Evolutionary conservation across 305 asterid species (phyloP), one percentile per base, ranked within the genome.

Genomic region (Rubia balearica): DNA sequence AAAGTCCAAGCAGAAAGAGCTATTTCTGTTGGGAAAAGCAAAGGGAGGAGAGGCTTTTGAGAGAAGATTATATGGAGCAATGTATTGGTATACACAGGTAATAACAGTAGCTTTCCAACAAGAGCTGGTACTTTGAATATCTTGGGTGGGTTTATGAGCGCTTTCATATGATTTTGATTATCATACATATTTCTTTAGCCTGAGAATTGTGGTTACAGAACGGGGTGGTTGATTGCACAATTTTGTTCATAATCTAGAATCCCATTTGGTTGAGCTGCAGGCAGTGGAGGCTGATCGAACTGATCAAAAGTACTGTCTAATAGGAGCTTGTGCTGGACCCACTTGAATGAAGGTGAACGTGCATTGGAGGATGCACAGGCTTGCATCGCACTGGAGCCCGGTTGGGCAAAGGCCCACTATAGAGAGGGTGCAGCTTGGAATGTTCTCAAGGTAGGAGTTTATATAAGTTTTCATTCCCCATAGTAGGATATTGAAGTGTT

Each of bases 51-150:
- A 21, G 16, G 81, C 81, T 19, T 56, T 59, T 30, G 21, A 1
- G 49, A 56, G 46, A 72, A n/a, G 68, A 79, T 24, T 75, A 77
- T 62, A 2, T 12, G 12, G 40, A 48, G 86, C 86, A 12, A 24
- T 76, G 0, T 27, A 12, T 38, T 84, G 74, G 77, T 81, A 68
- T 71, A 17, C 49, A 5, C 7, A 36, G 72, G 76, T 76, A 46
- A 33, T 36, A n/a, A 46, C 19, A 36, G 22, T 38, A 62, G 36
- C 41, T 57, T 13, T 4, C 46, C 38, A 3, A 22, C 67, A 42
- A 40, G 24, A 63, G 45, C 41, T 13, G 5, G 46, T 48, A 48
- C 16, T 48, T 51, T 51, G 9, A 17, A 17, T 4, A n/a, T 13
- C 53, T 16, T 51, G 57, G 22, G 53, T 48, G 53, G 53, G n/a